Base-by-base conservation (phyloP, 306 rosid species). In the Citrullus colocynthis region DNA sequence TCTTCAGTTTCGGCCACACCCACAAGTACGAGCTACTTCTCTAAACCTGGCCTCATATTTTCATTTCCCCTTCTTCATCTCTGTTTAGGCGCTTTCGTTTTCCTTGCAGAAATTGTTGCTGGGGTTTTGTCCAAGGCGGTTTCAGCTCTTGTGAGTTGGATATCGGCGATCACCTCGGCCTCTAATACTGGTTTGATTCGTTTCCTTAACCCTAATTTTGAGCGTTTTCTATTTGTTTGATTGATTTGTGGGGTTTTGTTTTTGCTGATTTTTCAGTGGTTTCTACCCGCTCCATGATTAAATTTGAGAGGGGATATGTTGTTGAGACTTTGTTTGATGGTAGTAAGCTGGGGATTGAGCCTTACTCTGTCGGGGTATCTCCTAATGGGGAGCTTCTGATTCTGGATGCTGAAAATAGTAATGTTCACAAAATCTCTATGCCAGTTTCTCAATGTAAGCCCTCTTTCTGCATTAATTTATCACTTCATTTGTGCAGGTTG, bases 281-380 rank as follows among this genome's bases (percentile, higher is more conserved):
- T 71, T 79, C 85, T 54, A 82, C 83, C 83, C 96, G 97, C 10
- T 88, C 99, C 32, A 86, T 89, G 99, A 82, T 95, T 88, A 92
- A 90, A 87, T 95, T 95, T 64, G 99, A 95, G 82, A 83, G 89
- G 78, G 99, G 91, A 61, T 92, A 88, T 84, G 85, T 81, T 13
- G 97, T 95, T 80, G 99, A 92, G 82, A 95, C 97, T 62, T 86
- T 95, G 79, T 87, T 92, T 9, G 99, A 95, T 82, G 99, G 99
- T 82, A 89, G 89, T 79, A 90, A 92, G 86, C 84, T 88, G 70
- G 97, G 99, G 79, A 92, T 95, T 82, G 99, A 95, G 79, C 99
- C 99, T 78, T 75, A 89, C 87, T 84, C 97, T 17, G 84, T 91
- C 76, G 86, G 82, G 80, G 81, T 90, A 11, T 82, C 97, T 34